phyloP scores from a whole-genome alignment of 805 yeast species.

The Candida easanensis region DNA sequence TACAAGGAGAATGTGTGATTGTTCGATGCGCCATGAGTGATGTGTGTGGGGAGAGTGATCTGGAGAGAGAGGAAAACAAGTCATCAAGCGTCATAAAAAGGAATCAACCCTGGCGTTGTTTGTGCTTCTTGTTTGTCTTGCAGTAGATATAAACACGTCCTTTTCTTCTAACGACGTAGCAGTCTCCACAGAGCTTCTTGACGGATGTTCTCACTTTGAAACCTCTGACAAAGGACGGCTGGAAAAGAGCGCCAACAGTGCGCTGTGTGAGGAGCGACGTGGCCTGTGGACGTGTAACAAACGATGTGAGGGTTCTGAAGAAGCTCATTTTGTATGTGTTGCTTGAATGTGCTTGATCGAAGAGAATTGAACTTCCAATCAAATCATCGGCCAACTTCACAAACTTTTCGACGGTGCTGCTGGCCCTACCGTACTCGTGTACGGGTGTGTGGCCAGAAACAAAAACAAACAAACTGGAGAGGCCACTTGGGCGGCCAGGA shows the following conservation, averaged over 20 bases:
- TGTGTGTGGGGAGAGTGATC: background rate
- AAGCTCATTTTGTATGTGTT: slow-evolving; percentile 12
- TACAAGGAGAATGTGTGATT: slow-evolving; percentile 1
- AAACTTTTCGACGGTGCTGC: slow-evolving; percentile 6
- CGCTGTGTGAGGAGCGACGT: slow-evolving; percentile 17
- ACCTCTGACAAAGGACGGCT: slow-evolving; percentile 48
- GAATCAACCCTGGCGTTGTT: slow-evolving; percentile 79
- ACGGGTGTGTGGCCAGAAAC: slow-evolving; percentile 3
- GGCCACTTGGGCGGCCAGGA: background rate
- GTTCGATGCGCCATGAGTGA: background rate
- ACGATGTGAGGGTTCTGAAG: slow-evolving; percentile 19
- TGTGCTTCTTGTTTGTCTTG: slow-evolving; percentile 89
- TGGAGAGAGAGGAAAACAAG: background rate
- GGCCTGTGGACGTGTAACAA: slow-evolving; percentile 21
- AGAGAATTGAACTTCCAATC: background rate
- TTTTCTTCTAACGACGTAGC: slow-evolving; percentile 87
- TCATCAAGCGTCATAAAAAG: slow-evolving; percentile 1
- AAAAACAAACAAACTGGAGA: background rate
- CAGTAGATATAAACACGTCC: slow-evolving; percentile 93
- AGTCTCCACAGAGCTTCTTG: slow-evolving; percentile 88
- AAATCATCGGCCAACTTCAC: background rate
- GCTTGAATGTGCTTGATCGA: background rate
- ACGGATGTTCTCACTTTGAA: slow-evolving; percentile 93
- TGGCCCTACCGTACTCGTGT: background rate
- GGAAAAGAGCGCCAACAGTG: slow-evolving; percentile 17